Conservation (phyloP, 2,329 filamentous ascomycete genomes). For the Ilyonectria robusta region DNA sequence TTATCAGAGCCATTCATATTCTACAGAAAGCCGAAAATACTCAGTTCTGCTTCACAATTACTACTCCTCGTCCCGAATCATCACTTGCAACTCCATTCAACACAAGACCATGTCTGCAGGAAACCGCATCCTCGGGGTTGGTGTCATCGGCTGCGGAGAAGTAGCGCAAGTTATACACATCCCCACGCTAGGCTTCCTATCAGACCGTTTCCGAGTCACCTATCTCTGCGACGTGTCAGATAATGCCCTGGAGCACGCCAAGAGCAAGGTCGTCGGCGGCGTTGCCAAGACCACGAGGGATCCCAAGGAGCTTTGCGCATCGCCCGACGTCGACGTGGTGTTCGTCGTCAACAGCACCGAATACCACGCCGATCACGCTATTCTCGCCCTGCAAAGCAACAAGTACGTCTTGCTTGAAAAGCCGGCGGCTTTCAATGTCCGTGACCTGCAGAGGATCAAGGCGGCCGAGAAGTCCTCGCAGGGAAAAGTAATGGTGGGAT, state of each 20-base stretch:
- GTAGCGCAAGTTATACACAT: slow-evolving; percentile 68
- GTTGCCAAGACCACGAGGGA: slow-evolving; percentile 52
- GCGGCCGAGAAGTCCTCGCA: slow-evolving; percentile 61
- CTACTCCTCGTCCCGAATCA: background rate
- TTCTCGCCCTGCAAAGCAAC: slow-evolving; percentile 64
- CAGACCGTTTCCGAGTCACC: slow-evolving; percentile 60
- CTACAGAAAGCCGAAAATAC: background rate
- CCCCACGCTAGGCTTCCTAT: slow-evolving; percentile 62
- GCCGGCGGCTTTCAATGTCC: slow-evolving; percentile 66
- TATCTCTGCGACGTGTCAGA: slow-evolving; percentile 67
- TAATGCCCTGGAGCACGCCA: slow-evolving; percentile 45
- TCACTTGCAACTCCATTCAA: background rate
- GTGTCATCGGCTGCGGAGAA: slow-evolving; percentile 64
- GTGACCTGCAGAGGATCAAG: slow-evolving; percentile 61
- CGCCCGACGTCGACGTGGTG: slow-evolving; percentile 65
- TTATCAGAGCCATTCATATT: background rate
- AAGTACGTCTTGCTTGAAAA: slow-evolving; percentile 74
- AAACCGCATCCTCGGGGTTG: slow-evolving; percentile 46
- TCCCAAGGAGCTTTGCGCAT: slow-evolving; percentile 58
- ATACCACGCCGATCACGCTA: slow-evolving; percentile 66
- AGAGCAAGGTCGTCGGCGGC: slow-evolving; percentile 36
- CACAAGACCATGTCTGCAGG: background rate
- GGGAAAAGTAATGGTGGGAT: slow-evolving; percentile 69
- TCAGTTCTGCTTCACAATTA: background rate
- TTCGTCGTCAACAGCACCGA: slow-evolving; percentile 67